Percentiles rank a stretch among this genome's conserved stretches.
These are phyloP conservation scores for Globisporangium apiculatum DNA, from an alignment of 352 stramenopile genomes.

Conservation along the genomic window DNA sequence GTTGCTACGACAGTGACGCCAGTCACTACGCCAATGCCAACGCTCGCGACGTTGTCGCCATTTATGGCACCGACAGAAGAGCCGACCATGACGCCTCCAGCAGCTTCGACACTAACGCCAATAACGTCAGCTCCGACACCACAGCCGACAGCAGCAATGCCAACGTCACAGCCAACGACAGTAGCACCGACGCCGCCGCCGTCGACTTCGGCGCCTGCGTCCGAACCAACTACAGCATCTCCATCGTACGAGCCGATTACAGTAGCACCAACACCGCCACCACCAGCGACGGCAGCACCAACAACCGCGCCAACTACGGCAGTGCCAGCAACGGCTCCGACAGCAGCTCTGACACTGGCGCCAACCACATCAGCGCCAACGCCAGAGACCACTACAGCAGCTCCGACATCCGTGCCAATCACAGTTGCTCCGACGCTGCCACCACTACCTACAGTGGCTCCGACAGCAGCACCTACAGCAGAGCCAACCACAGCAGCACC, in stretches of 20 bases:
- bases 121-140: too few species aligned
- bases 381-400: background rate
- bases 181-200: too few species aligned
- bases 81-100: too few species aligned
- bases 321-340: too few species aligned
- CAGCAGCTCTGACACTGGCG: too few species aligned
- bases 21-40: background rate
- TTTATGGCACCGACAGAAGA: conserved; percentile 8
- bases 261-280: too few species aligned
- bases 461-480: conserved; percentile 6
- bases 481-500: conserved; percentile 6
- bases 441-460: conserved; percentile 6
- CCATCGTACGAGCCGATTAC: too few species aligned
- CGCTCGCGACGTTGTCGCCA: background rate
- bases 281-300: conserved; percentile 1
- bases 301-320: conserved; percentile 8
- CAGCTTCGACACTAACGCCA: too few species aligned
- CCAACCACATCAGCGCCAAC: conserved; percentile 5
- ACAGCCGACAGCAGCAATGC: too few species aligned
- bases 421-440: background rate
- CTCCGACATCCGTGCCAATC: background rate
- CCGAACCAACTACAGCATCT: too few species aligned
- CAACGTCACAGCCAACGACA: too few species aligned
- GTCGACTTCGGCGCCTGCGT: too few species aligned
- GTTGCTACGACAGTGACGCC: background rate